These are phyloP conservation scores for Debaryomycetaceae sp. DNA, from an alignment of 1,139 yeast genomes.

Conservation along the genomic window DNA sequence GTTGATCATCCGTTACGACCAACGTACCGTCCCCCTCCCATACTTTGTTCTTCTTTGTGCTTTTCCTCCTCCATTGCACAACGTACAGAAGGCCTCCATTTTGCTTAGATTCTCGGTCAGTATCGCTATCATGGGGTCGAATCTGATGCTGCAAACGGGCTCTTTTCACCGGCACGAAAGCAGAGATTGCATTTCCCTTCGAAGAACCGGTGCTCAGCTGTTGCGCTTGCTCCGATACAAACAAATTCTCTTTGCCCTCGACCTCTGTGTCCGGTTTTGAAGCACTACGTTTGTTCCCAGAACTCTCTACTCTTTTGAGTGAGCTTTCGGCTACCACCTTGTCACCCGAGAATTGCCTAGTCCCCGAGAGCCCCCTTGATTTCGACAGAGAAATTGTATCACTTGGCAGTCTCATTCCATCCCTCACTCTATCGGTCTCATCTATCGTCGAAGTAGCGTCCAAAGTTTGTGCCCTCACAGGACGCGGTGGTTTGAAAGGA, in stretches of 20 bases:
- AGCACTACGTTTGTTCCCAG: no score
- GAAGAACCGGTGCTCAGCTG: no score
- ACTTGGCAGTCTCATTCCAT: not conserved
- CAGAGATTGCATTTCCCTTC: no score
- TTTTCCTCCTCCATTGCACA: constrained; percentile 68
- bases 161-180: not conserved
- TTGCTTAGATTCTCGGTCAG: not conserved
- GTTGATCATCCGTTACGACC: constrained; percentile 11
- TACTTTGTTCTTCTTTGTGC: constrained; percentile 77
- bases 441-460: not conserved
- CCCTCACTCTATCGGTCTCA: no score
- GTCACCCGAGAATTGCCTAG: not conserved
- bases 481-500: constrained; percentile 37
- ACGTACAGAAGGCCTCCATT: constrained; percentile 13
- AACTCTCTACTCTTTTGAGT: not conserved
- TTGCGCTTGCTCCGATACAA: no score
- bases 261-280: no score
- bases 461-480: constrained; percentile 5
- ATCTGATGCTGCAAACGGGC: not conserved
- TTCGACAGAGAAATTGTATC: not conserved
- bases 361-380: not conserved
- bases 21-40: constrained; percentile 93
- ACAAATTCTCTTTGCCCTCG: no score
- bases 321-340: not conserved
- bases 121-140: not conserved